Percentiles rank a stretch among this genome's conserved stretches.
Evolutionary conservation across 495 filamentous ascomycete species (phyloP).

Genomic region (Podospora australis): DNA sequence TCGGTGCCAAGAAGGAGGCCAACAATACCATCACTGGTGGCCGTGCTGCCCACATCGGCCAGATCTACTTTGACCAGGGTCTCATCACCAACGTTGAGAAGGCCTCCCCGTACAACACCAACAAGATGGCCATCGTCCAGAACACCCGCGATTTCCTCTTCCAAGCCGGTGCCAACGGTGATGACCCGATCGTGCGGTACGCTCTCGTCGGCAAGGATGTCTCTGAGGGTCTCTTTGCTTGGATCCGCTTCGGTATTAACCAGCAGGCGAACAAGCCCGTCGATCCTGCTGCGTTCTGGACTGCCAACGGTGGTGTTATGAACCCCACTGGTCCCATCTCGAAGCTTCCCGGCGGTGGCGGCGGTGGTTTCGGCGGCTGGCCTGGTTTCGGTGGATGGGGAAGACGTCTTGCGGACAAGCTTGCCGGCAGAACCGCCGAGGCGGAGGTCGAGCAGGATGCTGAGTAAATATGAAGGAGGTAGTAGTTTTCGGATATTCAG

Average conservation of each 20-base stretch:
- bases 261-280: slow-evolving; percentile 17
- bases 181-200: slow-evolving; percentile 55
- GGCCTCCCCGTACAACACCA: slow-evolving; percentile 48
- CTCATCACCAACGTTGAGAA: slow-evolving; percentile 42
- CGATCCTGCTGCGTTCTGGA: slow-evolving; percentile 26
- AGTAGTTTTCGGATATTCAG: too few species aligned
- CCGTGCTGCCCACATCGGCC: slow-evolving; percentile 49
- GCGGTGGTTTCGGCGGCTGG: slow-evolving; percentile 11
- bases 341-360: slow-evolving; percentile 15
- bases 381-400: not conserved
- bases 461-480: not conserved
- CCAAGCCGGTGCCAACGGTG: slow-evolving; percentile 39
- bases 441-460: not conserved
- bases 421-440: not conserved
- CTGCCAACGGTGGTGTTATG: slow-evolving; percentile 25
- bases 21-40: slow-evolving; percentile 50
- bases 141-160: slow-evolving; percentile 51
- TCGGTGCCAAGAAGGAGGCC: slow-evolving; percentile 34
- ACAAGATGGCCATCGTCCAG: slow-evolving; percentile 41
- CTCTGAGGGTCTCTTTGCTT: slow-evolving; percentile 50
- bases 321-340: slow-evolving; percentile 28
- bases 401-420: not conserved
- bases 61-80: slow-evolving; percentile 56
- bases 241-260: slow-evolving; percentile 53
- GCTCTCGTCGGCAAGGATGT: slow-evolving; percentile 46